Base-by-base conservation (phyloP, 139 green algal genomes). In the Desmodesmus armatus region DNA sequence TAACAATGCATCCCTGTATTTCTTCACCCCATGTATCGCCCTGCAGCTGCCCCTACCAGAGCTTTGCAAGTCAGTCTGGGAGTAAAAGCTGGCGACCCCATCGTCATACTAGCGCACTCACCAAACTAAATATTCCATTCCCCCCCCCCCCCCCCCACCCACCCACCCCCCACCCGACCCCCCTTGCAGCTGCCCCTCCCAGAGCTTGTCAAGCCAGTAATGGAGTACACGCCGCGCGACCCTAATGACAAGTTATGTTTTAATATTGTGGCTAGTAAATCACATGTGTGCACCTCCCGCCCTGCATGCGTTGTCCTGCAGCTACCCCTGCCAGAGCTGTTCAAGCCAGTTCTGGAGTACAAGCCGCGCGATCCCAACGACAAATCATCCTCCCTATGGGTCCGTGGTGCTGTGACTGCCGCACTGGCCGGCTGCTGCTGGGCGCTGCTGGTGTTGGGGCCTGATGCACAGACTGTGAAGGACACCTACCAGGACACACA, bases 311-410 rank as follows among this genome's bases (percentile, higher is more conserved):
- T 29, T 33, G 35, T 1, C n/a, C n/a, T 37, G 11, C 70, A 95
- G 84, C 72, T 93, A 40, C 85, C 85, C 11, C 76, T 95, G 13
- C 53, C 84, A 1, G 80, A 94, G 55, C 78, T 93, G 17, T 93
- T 94, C 78, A 62, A 58, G 5, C 92, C 92, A 15, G 41, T 91
- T 7, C 65, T 94, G 2, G 70, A 49, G 7, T 87, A 92, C 49
- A 49, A 91, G 33, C 29, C 58, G n/a, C 55, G 80, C 1, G 69
- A 29, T 31, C 60, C 76, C 25, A 67, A 60, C 21, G 85, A 88
- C 55, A 90, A 87, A 65, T 79, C 73, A 9, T 60, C 69, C 0
- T 80, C 80, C 49, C 69, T 88, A 2, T 65, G 33, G 1, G 40
- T 84, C 25, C 31, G 78, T 2, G 78, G 27, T 11, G 41, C 33